Base-by-base conservation (phyloP, 1,284 basidiomycete species). In the Mixia osmundae region DNA sequence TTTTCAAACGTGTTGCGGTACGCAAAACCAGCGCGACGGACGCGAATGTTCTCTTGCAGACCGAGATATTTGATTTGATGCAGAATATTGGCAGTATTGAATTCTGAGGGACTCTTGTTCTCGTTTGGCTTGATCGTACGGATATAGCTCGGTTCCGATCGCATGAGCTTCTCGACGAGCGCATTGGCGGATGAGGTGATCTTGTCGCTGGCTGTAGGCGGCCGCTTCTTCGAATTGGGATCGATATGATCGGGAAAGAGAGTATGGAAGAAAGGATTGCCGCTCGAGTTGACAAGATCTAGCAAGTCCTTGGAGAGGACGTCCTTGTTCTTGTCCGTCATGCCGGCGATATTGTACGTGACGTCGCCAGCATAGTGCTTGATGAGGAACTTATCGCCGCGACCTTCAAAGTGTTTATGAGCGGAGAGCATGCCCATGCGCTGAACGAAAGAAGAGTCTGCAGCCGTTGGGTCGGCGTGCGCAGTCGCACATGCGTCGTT, bases 251-350 rank as follows among this genome's bases (percentile, higher is more conserved):
- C 89, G 1, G 82, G 79, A 66, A 99, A 99, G 16, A 99, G 58
- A 0, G 64, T 65, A 50, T 83, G 79, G 44, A 99, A 54, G 65
- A 97, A 94, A 33, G 65, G 58, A 53, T 91, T 83, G 20, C 67
- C 62, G 48, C 76, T 80, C 29, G 65, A 61, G 24, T 71, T 77
- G 40, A 97, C 66, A 31, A 97, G 68, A 51, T 95, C 85, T 34
- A 95, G 63, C 26, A 97, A 64, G 54, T 97, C 91, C 57, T 95
- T 95, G 55, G 85, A 67, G 22, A 99, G 66, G 4, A 82, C 71
- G 51, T 99, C 91, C 66, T 97, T 97, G 66, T 99, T 99, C 69
- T 97, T 99, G 61, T 99, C 91, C 12, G 91, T 97, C 91, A 97
- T 97, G 7, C 91, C 91, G 11, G 75, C 55, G 6, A 97, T 72